A percentile compares a stretch with the other conserved stretches of the same genome.
Conservation (phyloP, 2,329 filamentous ascomycete species). For the Sporothrix mexicana region DNA sequence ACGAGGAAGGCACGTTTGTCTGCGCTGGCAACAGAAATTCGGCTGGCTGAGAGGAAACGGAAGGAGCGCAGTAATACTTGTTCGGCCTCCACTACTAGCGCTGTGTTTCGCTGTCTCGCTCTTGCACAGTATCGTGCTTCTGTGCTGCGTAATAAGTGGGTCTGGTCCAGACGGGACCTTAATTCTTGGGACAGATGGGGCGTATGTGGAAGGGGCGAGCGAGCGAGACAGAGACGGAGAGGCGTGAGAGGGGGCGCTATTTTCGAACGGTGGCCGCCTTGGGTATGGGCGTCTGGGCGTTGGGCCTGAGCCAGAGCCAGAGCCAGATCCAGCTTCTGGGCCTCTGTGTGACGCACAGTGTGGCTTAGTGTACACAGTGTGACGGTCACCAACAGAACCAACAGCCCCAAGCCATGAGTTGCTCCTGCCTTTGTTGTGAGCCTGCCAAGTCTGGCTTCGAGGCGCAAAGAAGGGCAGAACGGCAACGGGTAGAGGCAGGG, state of each 20-base stretch:
- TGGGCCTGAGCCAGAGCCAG: too few species aligned
- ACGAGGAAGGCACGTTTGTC: conserved; percentile 30
- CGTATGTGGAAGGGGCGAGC: neutral
- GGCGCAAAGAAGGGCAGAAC: conserved; percentile 12
- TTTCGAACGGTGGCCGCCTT: conserved; percentile 25
- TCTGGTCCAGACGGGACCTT: conserved; percentile 33
- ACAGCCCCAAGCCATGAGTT: neutral
- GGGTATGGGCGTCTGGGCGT: neutral
- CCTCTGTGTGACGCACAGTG: conserved; percentile 22
- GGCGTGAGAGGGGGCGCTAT: conserved; percentile 33
- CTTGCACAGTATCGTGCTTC: conserved; percentile 7
- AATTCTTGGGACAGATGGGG: conserved; percentile 29
- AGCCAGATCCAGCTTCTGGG: neutral
- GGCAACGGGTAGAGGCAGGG: conserved; percentile 5
- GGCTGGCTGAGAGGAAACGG: conserved; percentile 26
- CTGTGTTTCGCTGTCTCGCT: conserved; percentile 24
- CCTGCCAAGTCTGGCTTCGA: neutral
- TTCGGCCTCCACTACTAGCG: conserved; percentile 26
- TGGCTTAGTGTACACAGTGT: conserved; percentile 14
- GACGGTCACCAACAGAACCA: neutral
- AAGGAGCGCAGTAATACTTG: conserved; percentile 26
- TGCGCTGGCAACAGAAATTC: conserved; percentile 27
- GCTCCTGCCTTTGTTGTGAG: conserved; percentile 15
- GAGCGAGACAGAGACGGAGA: conserved; percentile 8
- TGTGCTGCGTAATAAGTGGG: conserved; percentile 28